Conservation (phyloP, 2,329 filamentous ascomycete genomes). For the Pestalotiopsis sp. region DNA sequence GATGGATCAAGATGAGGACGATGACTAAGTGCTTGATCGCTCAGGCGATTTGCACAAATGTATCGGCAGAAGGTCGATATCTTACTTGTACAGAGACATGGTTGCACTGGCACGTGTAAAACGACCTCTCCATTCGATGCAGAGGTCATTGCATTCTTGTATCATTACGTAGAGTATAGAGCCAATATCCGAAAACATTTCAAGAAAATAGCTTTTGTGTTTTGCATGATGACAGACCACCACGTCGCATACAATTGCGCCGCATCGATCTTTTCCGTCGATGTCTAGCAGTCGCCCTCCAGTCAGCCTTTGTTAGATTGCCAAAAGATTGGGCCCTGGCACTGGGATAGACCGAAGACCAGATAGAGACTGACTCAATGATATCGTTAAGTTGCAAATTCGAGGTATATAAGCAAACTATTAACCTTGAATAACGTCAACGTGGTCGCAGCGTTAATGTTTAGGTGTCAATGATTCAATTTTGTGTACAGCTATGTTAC, state of each 20-base stretch:
- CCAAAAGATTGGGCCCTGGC: not conserved
- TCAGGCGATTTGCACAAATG: not conserved
- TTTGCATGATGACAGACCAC: not conserved
- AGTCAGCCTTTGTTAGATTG: not conserved
- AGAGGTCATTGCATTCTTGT: not conserved
- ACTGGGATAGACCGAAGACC: not conserved
- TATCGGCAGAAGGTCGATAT: not conserved
- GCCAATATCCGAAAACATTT: not conserved
- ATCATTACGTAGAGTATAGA: conserved; percentile 1
- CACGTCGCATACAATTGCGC: not conserved
- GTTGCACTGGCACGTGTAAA: not conserved
- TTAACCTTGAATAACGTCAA: too few relatives aligned
- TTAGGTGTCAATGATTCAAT: too few relatives aligned
- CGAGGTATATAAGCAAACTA: too few relatives aligned
- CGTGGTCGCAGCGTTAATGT: too few relatives aligned
- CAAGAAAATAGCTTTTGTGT: not conserved
- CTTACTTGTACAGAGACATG: not conserved
- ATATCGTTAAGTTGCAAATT: too few relatives aligned
- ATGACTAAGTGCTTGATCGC: not conserved
- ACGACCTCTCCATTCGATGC: not conserved
- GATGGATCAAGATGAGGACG: conserved; percentile 48
- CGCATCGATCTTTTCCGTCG: not conserved
- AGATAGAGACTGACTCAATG: too few relatives aligned
- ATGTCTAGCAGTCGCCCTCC: too few relatives aligned
- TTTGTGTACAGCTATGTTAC: not conserved